Conservation (phyloP, 495 filamentous ascomycete species). For the Aspergillus baeticus region DNA sequence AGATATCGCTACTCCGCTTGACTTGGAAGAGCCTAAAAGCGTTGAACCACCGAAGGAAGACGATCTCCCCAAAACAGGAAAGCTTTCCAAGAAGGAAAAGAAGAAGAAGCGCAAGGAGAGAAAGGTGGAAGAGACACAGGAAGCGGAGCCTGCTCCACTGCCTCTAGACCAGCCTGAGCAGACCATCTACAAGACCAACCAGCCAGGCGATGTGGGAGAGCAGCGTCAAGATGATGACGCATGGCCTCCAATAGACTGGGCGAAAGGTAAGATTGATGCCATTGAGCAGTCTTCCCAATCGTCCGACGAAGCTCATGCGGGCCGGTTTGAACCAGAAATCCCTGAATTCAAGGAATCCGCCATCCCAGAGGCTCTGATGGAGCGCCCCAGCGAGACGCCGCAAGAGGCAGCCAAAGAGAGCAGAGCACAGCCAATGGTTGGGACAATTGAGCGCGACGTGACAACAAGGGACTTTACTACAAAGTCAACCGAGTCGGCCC, state of each 20-base stretch:
- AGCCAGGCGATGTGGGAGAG: slow-evolving; percentile 13
- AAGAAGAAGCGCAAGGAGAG: slow-evolving; percentile 24
- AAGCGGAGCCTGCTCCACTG: neutral
- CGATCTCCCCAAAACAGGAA: neutral
- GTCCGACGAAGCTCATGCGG: slow-evolving; percentile 24
- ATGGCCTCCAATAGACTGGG: slow-evolving; percentile 43
- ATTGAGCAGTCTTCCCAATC: slow-evolving; percentile 25
- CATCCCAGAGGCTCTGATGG: slow-evolving; percentile 26
- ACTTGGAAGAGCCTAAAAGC: neutral
- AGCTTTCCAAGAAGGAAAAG: slow-evolving; percentile 24
- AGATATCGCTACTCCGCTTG: neutral
- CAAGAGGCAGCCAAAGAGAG: slow-evolving; percentile 23
- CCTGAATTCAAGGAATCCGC: slow-evolving; percentile 35
- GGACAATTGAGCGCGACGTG: slow-evolving; percentile 25
- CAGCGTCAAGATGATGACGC: slow-evolving; percentile 26
- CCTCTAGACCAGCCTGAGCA: neutral
- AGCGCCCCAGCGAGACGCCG: slow-evolving; percentile 10
- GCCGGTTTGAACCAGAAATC: slow-evolving; percentile 32
- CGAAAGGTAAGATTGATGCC: slow-evolving; percentile 28
- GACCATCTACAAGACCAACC: neutral
- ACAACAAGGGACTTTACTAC: neutral
- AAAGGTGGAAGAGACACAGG: slow-evolving; percentile 15
- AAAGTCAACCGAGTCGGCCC: slow-evolving; percentile 4
- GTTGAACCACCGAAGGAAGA: slow-evolving; percentile 11
- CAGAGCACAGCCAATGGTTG: slow-evolving; percentile 4